Evolutionary conservation across 257 asterid genomes (phyloP).

Genomic region (Solanum sitiens): DNA sequence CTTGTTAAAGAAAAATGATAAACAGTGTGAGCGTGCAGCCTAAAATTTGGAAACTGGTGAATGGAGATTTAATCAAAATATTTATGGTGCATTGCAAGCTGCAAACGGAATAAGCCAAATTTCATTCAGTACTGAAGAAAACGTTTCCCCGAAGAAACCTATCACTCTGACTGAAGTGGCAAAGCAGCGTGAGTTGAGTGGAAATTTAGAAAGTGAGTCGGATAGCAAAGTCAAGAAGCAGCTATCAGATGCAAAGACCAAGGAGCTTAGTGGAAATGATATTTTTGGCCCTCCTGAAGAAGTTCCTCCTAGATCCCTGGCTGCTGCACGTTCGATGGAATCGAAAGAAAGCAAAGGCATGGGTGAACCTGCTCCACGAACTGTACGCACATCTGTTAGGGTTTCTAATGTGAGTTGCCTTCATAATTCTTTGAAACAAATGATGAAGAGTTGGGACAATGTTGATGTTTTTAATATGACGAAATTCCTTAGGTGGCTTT

Average conservation of each 20-base stretch:
- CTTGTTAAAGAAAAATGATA: background rate
- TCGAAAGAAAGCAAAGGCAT: slow-evolving; percentile 50
- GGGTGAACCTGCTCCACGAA: slow-evolving; percentile 72
- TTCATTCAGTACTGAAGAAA: slow-evolving; percentile 78
- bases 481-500: background rate
- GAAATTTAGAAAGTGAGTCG: slow-evolving; percentile 57
- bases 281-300: slow-evolving; percentile 92
- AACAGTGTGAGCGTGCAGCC: background rate
- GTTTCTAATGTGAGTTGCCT: slow-evolving; percentile 73
- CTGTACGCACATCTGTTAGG: slow-evolving; percentile 73
- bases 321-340: slow-evolving; percentile 42
- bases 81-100: slow-evolving; percentile 29
- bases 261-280: slow-evolving; percentile 86
- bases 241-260: slow-evolving; percentile 60
- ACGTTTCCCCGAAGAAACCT: slow-evolving; percentile 75
- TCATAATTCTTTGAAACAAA: background rate
- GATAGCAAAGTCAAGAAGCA: slow-evolving; percentile 53
- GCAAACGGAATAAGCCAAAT: slow-evolving; percentile 89
- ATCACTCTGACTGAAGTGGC: slow-evolving; percentile 73
- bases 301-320: slow-evolving; percentile 43
- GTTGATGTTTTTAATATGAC: background rate
- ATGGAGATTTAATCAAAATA: background rate
- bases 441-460: background rate
- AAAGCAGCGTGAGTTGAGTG: slow-evolving; percentile 89
- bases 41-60: background rate